Percentiles rank a stretch among this genome's conserved stretches.
These are phyloP conservation scores for Penicillium expansum DNA, from an alignment of 2,329 filamentous ascomycete species.

Conservation along the genomic window DNA sequence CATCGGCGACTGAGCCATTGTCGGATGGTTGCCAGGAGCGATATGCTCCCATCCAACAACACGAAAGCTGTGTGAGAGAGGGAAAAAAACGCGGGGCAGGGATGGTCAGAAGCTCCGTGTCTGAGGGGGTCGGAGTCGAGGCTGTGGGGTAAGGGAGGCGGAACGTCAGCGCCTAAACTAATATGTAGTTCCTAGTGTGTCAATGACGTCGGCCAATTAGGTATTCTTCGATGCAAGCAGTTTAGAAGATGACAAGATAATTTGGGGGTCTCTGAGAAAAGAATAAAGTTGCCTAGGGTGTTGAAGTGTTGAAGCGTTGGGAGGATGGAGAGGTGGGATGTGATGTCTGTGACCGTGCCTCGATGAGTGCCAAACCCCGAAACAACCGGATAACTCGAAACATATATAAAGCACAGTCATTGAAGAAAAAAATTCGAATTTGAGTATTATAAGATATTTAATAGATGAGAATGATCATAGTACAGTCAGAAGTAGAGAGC, in stretches of 20 bases:
- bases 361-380: constrained; percentile 15
- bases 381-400: neutral
- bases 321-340: constrained; percentile 21
- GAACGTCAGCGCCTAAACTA: constrained; percentile 22
- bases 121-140: constrained; percentile 20
- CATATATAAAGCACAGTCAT: neutral
- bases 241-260: neutral
- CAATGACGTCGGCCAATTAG: constrained; percentile 22
- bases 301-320: neutral
- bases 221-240: neutral
- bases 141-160: constrained; percentile 26
- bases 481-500: constrained; percentile 22
- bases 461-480: neutral
- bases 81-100: constrained; percentile 9
- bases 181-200: constrained; percentile 5
- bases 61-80: neutral
- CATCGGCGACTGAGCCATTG: constrained; percentile 87
- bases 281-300: constrained; percentile 9
- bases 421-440: too few relatives aligned
- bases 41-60: constrained; percentile 35
- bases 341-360: constrained; percentile 18
- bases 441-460: too few relatives aligned
- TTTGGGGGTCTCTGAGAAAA: constrained; percentile 1
- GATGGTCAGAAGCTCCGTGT: constrained; percentile 11
- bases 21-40: constrained; percentile 35